Percentiles rank a stretch among this genome's conserved stretches.
phyloP scores from a whole-genome alignment of 2,329 filamentous ascomycete species.

The Aureobasidium subglaciale region DNA sequence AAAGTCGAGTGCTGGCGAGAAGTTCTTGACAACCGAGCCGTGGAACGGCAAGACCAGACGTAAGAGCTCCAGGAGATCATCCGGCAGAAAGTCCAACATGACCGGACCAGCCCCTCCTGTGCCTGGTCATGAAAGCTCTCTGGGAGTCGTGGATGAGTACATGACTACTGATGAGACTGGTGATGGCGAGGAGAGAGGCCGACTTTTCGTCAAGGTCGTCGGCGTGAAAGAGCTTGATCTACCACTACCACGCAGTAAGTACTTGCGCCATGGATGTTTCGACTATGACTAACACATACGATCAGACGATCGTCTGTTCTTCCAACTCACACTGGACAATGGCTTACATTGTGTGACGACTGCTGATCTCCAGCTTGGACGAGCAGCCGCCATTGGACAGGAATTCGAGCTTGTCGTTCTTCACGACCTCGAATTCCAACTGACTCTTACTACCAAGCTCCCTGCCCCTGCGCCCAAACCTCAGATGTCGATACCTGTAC shows the following conservation, averaged over 20 bases:
- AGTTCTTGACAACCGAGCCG: slow-evolving; percentile 93
- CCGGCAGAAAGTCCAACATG: slow-evolving; percentile 31
- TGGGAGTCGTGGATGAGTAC: slow-evolving; percentile 60
- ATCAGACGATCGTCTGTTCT: slow-evolving; percentile 80
- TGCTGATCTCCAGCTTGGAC: slow-evolving; percentile 85
- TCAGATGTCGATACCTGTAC: slow-evolving; percentile 19
- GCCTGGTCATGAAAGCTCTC: slow-evolving; percentile 71
- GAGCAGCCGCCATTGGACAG: slow-evolving; percentile 89
- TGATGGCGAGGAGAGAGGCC: slow-evolving; percentile 78
- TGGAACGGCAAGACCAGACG: slow-evolving; percentile 81
- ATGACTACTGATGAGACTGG: slow-evolving; percentile 51
- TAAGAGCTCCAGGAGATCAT: slow-evolving; percentile 53
- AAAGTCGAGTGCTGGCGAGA: slow-evolving; percentile 61
- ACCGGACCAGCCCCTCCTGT: slow-evolving; percentile 62
- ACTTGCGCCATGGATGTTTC: background rate
- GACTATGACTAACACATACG: slow-evolving; percentile 24
- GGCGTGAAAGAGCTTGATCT: slow-evolving; percentile 93
- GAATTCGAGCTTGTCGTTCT: slow-evolving; percentile 97
- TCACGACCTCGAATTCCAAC: slow-evolving; percentile 96
- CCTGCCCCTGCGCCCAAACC: slow-evolving; percentile 52
- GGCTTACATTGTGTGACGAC: slow-evolving; percentile 97
- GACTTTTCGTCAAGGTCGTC: slow-evolving; percentile 97
- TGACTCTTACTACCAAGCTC: slow-evolving; percentile 92
- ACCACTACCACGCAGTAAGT: slow-evolving; percentile 79
- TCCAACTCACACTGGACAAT: slow-evolving; percentile 95